Evolutionary conservation across 2,329 filamentous ascomycete genomes (phyloP).

Genomic region (Penicillium palitans): DNA sequence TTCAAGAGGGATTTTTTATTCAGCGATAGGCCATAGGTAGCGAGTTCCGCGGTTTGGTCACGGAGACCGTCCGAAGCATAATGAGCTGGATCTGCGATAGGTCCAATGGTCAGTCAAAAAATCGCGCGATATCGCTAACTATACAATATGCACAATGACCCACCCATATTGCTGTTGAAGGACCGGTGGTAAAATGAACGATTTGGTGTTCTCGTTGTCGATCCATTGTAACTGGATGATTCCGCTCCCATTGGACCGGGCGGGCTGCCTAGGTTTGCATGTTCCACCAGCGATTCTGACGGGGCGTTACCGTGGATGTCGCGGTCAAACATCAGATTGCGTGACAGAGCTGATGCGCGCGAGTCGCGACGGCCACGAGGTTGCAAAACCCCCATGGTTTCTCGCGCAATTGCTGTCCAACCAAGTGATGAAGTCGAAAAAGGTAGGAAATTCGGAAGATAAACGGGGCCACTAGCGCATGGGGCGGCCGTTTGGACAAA

Average conservation of each 20-base stretch:
- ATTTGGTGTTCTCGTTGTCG: constrained; percentile 43
- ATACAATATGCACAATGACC: constrained; percentile 10
- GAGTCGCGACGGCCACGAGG: constrained; percentile 34
- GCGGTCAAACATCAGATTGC: constrained; percentile 24
- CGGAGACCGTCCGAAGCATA: constrained; percentile 75
- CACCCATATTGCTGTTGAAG: constrained; percentile 45
- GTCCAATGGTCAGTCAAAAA: constrained; percentile 33
- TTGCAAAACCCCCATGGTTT: constrained; percentile 33
- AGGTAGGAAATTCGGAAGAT: constrained; percentile 15
- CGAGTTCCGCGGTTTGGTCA: constrained; percentile 83
- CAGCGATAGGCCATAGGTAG: constrained; percentile 71
- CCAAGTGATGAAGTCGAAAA: not conserved
- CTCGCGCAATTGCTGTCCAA: constrained; percentile 13
- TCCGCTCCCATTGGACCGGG: constrained; percentile 30
- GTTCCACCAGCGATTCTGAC: constrained; percentile 30
- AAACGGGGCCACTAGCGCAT: constrained; percentile 23
- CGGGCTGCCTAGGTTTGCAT: constrained; percentile 30
- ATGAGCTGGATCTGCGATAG: constrained; percentile 65
- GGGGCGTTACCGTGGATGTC: constrained; percentile 18
- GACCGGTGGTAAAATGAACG: constrained; percentile 49
- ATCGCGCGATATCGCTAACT: constrained; percentile 1
- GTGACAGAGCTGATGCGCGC: constrained; percentile 28
- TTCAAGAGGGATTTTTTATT: constrained; percentile 29
- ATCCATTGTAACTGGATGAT: constrained; percentile 31
- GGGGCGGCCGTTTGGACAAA: constrained; percentile 6